Evolutionary conservation across 23 red algal species (phyloP).

Genomic region (Gracilaria gracilis): DNA sequence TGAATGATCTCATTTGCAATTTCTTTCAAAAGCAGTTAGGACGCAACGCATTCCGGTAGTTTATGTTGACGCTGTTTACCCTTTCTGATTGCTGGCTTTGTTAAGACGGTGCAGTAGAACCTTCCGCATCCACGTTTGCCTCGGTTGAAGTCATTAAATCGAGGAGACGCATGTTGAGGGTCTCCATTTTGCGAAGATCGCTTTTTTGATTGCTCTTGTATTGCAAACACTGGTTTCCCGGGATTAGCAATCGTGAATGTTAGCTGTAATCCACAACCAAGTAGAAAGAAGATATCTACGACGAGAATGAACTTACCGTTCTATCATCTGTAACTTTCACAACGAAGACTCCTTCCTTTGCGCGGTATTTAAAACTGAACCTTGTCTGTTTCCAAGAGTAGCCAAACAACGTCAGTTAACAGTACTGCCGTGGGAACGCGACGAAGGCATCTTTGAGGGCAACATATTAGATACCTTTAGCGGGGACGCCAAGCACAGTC

Average conservation of each 20-base stretch:
- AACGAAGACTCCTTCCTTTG: slow-evolving; percentile 55
- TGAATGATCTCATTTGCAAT: slow-evolving; percentile 69
- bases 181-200: slow-evolving; percentile 75
- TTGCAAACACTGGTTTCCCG: slow-evolving; percentile 49
- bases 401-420: neutral
- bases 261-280: neutral
- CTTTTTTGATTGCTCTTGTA: slow-evolving; percentile 75
- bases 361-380: slow-evolving; percentile 67
- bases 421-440: neutral
- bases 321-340: slow-evolving; percentile 74
- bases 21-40: slow-evolving; percentile 61
- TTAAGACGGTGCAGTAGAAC: neutral
- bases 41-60: slow-evolving; percentile 4
- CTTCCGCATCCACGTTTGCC: slow-evolving; percentile 44
- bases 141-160: slow-evolving; percentile 64
- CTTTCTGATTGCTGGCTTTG: neutral
- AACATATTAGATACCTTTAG: slow-evolving; percentile 32
- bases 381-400: slow-evolving; percentile 30
- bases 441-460: neutral
- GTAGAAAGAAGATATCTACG: neutral
- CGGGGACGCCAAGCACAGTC: slow-evolving; percentile 57
- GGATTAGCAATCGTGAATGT: neutral
- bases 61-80: neutral
- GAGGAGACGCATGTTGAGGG: slow-evolving; percentile 62
- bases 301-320: slow-evolving; percentile 39